Conservation (phyloP, 495 filamentous ascomycete genomes). For the Thermochaetoides thermophila region DNA sequence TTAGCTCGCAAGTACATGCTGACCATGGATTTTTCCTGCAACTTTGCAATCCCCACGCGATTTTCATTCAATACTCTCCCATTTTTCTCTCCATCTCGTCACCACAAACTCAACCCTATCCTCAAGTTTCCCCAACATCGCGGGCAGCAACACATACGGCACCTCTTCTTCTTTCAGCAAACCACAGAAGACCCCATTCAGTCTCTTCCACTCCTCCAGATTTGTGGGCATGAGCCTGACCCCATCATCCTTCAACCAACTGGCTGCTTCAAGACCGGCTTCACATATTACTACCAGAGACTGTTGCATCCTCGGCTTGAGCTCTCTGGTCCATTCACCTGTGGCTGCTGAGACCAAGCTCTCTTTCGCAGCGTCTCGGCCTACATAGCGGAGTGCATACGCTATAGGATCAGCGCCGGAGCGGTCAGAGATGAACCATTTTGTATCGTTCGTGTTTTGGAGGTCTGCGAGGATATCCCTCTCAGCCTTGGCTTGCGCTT, state of each 20-base stretch:
- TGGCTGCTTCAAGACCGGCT: conserved; percentile 10
- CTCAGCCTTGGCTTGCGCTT: conserved; percentile 30
- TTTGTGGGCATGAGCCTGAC: conserved; percentile 34
- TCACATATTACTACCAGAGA: conserved; percentile 33
- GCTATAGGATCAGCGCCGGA: conserved; percentile 35
- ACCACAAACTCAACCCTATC: conserved; percentile 14
- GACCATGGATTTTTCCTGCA: no score
- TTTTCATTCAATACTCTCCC: no score
- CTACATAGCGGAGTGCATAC: conserved; percentile 28
- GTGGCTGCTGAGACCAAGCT: no score
- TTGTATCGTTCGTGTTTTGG: not conserved
- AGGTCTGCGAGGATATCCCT: conserved; percentile 3
- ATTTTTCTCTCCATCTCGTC: conserved; percentile 5
- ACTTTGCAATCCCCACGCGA: no score
- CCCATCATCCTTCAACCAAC: conserved; percentile 35
- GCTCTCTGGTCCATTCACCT: conserved; percentile 13
- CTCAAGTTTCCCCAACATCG: conserved; percentile 2
- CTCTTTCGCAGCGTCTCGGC: conserved; percentile 19
- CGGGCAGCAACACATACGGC: conserved; percentile 14
- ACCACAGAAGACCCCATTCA: conserved; percentile 19
- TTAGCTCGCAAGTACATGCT: no score
- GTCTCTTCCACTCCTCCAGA: conserved; percentile 22
- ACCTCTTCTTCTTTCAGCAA: conserved; percentile 12
- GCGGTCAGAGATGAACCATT: conserved; percentile 37
- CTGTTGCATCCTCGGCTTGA: conserved; percentile 22